A percentile compares a stretch with the other conserved stretches of the same genome.
Evolutionary conservation across 768 basidiomycete species (phyloP).

Genomic region (Termitomyces sp.): DNA sequence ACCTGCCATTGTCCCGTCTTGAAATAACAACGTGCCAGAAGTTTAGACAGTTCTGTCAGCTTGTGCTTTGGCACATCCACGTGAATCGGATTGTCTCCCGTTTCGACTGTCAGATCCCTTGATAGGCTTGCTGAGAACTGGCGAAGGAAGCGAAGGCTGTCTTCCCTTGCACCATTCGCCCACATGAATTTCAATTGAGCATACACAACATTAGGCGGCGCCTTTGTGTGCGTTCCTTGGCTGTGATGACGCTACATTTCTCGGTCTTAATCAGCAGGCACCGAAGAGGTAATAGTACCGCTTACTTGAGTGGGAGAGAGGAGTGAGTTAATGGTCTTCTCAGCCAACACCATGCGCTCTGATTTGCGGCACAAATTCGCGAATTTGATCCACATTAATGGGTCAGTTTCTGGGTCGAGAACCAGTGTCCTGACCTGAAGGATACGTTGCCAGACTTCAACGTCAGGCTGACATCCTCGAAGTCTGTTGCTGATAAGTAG

Average conservation of each 20-base stretch:
- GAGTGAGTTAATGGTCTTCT: slow-evolving; percentile 94
- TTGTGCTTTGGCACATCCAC: slow-evolving; percentile 55
- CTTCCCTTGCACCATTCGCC: slow-evolving; percentile 77
- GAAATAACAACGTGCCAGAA: slow-evolving; percentile 96
- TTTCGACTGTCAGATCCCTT: slow-evolving; percentile 66
- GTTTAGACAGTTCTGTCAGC: slow-evolving; percentile 64
- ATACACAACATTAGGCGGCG: slow-evolving; percentile 94
- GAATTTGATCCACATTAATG: slow-evolving; percentile 98
- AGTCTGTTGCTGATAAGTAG: slow-evolving; percentile 43
- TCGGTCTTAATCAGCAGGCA: background rate
- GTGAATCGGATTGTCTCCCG: slow-evolving; percentile 46
- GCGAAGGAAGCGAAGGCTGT: slow-evolving; percentile 79
- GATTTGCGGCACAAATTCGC: slow-evolving; percentile 96
- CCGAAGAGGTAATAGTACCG: background rate
- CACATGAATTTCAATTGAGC: slow-evolving; percentile 95
- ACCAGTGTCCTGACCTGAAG: slow-evolving; percentile 94
- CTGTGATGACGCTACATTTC: slow-evolving; percentile 47
- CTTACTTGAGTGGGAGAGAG: slow-evolving; percentile 69
- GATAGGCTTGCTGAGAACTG: slow-evolving; percentile 77
- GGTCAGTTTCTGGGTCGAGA: slow-evolving; percentile 89
- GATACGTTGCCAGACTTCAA: slow-evolving; percentile 98
- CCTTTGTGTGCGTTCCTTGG: slow-evolving; percentile 55
- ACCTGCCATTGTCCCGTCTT: slow-evolving; percentile 96
- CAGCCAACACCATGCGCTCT: slow-evolving; percentile 90
- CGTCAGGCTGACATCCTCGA: slow-evolving; percentile 95